These are phyloP conservation scores for Cynanchum wilfordii DNA, from an alignment of 257 asterid species.

Conservation along the genomic window DNA sequence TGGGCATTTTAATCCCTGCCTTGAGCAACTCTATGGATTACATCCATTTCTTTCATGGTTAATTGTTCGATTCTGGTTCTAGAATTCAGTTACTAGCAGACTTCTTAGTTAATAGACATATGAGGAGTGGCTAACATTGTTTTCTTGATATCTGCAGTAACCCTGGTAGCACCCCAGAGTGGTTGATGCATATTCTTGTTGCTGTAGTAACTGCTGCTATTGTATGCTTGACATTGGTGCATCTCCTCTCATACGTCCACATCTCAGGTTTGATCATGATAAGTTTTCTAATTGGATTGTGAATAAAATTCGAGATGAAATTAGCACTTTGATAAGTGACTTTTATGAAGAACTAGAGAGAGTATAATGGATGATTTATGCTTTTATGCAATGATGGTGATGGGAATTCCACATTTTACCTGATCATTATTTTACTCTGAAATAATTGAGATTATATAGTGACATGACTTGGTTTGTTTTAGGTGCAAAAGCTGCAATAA, in stretches of 20 bases:
- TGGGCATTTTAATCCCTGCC: background rate
- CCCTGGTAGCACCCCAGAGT: slow-evolving; percentile 83
- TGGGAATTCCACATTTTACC: background rate
- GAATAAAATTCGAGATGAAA: background rate
- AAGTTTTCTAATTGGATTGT: background rate
- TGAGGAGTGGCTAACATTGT: slow-evolving; percentile 8
- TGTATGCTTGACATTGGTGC: slow-evolving; percentile 68
- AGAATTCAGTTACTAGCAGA: background rate
- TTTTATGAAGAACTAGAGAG: background rate
- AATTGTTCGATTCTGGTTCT: background rate
- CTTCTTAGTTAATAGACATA: slow-evolving; percentile 1
- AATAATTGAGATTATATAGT: background rate
- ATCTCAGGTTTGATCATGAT: slow-evolving; percentile 51
- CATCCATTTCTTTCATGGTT: background rate
- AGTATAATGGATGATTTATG: background rate
- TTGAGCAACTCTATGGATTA: background rate
- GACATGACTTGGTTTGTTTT: background rate
- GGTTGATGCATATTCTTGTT: slow-evolving; percentile 50
- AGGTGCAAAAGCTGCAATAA: slow-evolving; percentile 64
- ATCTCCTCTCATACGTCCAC: slow-evolving; percentile 83
- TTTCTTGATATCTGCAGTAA: slow-evolving; percentile 47
- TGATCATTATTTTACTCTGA: background rate
- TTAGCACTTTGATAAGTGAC: no score
- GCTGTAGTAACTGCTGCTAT: slow-evolving; percentile 62
- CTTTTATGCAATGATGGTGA: background rate